Evolutionary conservation across 371 early-diverging fungal genomes (phyloP), one percentile per base, ranked within the genome.

Genomic region (Thermomucor indicae-seudaticae): DNA sequence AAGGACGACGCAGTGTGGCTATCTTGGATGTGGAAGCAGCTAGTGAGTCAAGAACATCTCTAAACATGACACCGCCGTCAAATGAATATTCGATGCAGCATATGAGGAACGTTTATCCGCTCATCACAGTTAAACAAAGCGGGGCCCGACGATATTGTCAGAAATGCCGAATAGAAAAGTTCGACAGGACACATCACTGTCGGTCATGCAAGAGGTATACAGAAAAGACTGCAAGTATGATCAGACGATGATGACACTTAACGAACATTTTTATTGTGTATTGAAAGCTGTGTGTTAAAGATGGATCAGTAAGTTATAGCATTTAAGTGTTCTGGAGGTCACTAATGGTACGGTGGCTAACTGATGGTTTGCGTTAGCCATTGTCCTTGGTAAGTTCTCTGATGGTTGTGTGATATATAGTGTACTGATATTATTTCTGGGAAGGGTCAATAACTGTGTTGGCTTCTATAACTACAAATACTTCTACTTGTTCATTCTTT

Each of bases 391-490:
- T 66, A 65, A 44, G 43, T 27, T 25, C 22, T 11, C 38, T 40
- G 25, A 34, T 2, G 24, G 47, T 20, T 19, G 4, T 10, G 25
- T 51, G n/a, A 19, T 32, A 17, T 24, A 23, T 1, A 14, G 2
- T 23, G 16, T 31, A 25, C 28, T 32, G 19, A 64, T 42, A n/a
- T n/a, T n/a, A n/a, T n/a, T n/a, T n/a, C 63, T 64, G 47, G 53
- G 60, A 23, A 83, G 83, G 85, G 56, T 88, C 17, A 84, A 85
- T 53, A 81, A 80, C 47, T 88, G 88, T 53, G 81, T 90, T 6
- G 90, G 90, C 1, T 84, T 72, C 53, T 46, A 55, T 29, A 90
- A 88, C 50, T 75, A 82, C 55, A 88, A 86, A 60, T 72, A 64
- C 53, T 90, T 90, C 65, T 80, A 78, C 45, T 58, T 82, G 8